Base-by-base conservation (phyloP, 2,329 filamentous ascomycete genomes). In the Neofusicoccum kwambonambiense region DNA sequence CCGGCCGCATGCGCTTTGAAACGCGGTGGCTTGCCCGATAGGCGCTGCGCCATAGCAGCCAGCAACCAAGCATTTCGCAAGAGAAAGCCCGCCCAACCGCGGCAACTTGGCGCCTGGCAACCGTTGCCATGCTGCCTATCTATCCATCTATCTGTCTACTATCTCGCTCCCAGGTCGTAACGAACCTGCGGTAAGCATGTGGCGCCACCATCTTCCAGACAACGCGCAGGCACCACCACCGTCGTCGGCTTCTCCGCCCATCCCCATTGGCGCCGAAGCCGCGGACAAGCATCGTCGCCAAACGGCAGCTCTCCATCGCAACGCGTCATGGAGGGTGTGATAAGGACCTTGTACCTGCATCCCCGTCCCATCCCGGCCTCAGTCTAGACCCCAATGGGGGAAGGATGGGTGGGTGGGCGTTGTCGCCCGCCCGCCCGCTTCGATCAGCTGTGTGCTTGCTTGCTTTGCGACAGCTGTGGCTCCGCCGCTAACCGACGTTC, bases 21-120 rank as follows among this genome's bases (percentile, higher is more conserved):
- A 58, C 54, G 54, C 54, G 13, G 41, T 35, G 54, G 54, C 54
- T 58, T 58, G 54, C 35, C 27, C 17, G 54, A 58, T 44, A 58
- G 54, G 39, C 54, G 39, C 41, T 19, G 22, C 22, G 39, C 54
- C 22, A 42, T 22, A 39, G 13, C 4, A 12, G 12, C 19, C 37
- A 19, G 12, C 11, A 52, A 52, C 3, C 9, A 41, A 41, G 19
- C 22, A 44, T 27, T 31, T 31, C 27, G 27, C 37, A 17, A 11
- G 7, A 13, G n/a, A 44, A 57, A 19, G 13, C 17, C 17, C 37
- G 17, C 22, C 19, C 51, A 42, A 22, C 35, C 17, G 22, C 12
- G n/a, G 34, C 31, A 39, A 19, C 52, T n/a, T 27, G 19, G 52
- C 19, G 15, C 19, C 19, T 42, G 19, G 52, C 35, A n/a, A n/a